Conservation (phyloP, 2,329 filamentous ascomycete species). For the Fusarium caatingaense region DNA sequence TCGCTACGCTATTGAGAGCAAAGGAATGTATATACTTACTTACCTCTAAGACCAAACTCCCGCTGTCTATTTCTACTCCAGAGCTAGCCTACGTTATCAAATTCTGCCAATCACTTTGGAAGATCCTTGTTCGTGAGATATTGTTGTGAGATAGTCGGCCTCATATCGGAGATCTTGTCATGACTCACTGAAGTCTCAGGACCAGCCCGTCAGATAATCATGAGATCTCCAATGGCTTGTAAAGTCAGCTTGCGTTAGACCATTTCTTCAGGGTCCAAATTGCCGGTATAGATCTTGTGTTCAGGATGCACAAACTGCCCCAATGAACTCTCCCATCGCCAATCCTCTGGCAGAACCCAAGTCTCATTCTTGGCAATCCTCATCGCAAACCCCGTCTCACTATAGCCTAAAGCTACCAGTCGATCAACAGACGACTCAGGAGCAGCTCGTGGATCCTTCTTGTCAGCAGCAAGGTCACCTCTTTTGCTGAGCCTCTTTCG, state of each 20-base stretch:
- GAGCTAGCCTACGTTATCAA: background rate
- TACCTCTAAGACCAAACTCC: background rate
- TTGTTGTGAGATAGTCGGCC: background rate
- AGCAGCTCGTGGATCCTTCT: background rate
- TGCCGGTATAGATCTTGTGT: slow-evolving; percentile 6
- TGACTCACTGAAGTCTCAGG: background rate
- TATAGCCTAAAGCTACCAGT: background rate
- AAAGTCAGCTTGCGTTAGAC: slow-evolving; percentile 1
- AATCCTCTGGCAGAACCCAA: background rate
- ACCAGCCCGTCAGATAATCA: background rate
- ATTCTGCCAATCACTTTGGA: background rate
- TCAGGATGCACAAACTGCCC: slow-evolving; percentile 10
- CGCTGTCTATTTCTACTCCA: background rate
- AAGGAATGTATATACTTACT: background rate
- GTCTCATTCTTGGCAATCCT: background rate
- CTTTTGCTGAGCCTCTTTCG: background rate
- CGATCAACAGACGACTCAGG: background rate
- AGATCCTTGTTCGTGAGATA: background rate
- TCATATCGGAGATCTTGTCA: background rate
- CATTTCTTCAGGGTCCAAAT: slow-evolving; percentile 12
- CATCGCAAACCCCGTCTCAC: background rate
- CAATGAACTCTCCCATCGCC: slow-evolving; percentile 10
- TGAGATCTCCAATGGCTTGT: background rate
- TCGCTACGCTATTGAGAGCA: background rate
- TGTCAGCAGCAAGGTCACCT: slow-evolving; percentile 2